Base-by-base conservation (phyloP, 2,329 filamentous ascomycete species). In the Nigrospora oryzae region DNA sequence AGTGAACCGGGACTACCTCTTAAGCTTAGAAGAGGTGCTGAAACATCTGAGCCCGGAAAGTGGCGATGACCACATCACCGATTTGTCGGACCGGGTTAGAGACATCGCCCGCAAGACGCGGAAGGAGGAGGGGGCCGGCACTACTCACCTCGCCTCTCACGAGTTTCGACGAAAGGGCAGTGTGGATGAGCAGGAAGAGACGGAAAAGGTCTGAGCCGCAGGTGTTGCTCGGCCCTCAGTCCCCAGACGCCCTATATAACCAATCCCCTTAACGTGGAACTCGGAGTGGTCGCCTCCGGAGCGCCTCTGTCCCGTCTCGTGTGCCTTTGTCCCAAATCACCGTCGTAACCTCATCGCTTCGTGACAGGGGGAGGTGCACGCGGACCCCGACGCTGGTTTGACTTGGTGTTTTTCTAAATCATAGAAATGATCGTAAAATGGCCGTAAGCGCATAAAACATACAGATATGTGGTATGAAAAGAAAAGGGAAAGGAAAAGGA, bases 1-100 rank as follows among this genome's bases (percentile, higher is more conserved):
- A 28, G 23, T 84, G 60, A 97, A 97, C 63, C 81, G 75, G 47
- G 91, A 97, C 59, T 98, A 98, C 65, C 71, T 98, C 36, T 84
- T 88, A 60, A 75, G 83, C 52, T 70, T 98, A 37, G 87, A 96
- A 60, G 69, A 71, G 46, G 87, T 88, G 7, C 72, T 98, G 52
- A 66, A 81, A 47, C 79, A 77, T 30, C 67, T 97, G 53, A 84
- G 86, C 50, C 68, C 77, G 2, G 86, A 87, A 43, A 93, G 86
- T 59, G 81, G 80, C 3, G 93, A 97, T 68, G 75, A 75, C 49
- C 91, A 98, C 71, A 76, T 98, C 43, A 83, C 78, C 41, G 90
- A 97, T 65, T 68, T 98, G 54, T 88, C 87, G 14, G 65, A 70
- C 46, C 76, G 87, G 43, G 83, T 93, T 37, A 78, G 81, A 56